Evolutionary conservation across 2,329 filamentous ascomycete genomes (phyloP), one percentile per base, ranked within the genome.

Genomic region (Sclerotinia minor): DNA sequence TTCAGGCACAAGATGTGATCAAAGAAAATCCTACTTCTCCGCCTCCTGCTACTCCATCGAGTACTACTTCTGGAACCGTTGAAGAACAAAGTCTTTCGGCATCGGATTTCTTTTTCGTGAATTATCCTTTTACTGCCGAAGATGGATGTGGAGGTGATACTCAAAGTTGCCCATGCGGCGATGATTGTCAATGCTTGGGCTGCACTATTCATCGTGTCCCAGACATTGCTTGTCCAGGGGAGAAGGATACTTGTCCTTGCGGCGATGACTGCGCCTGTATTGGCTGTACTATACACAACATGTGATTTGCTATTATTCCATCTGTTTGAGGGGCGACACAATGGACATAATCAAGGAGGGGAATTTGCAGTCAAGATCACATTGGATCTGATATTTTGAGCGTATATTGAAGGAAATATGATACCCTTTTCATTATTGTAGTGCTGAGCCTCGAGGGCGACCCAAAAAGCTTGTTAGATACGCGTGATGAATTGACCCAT

Each of bases 21-120:
- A 61, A 41, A 38, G 63, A 70, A 35, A 57, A 50, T 4, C 68
- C 73, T 15, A 63, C 75, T 15, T 75, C 75, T 9, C 72, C 75
- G 4, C 73, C 71, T 11, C 70, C 71, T 24, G 72, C 72, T 9
- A 74, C 76, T 7, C 75, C 76, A 4, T 74, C 72, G 4, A 76
- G 74, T 59, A 73, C 72, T 13, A 71, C 71, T 11, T 75, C 75
- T 17, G 71, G 65, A 32, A 74, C 70, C 41, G 73, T 68, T 6
- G 84, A 87, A 64, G 85, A 86, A 69, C 82, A 85, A 72, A 80
- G 78, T 8, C 71, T 77, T 17, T 72, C 74, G 1, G 81, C 82
- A 1, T 81, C 79, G 64, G 84, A 87, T 74, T 88, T 84, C 77
- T 83, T 87, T 74, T 88, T 88, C 72, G 85, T 88, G 67, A 83